Base-by-base conservation (phyloP, 331 rosid genomes). In the Phaseolus coccineus region DNA sequence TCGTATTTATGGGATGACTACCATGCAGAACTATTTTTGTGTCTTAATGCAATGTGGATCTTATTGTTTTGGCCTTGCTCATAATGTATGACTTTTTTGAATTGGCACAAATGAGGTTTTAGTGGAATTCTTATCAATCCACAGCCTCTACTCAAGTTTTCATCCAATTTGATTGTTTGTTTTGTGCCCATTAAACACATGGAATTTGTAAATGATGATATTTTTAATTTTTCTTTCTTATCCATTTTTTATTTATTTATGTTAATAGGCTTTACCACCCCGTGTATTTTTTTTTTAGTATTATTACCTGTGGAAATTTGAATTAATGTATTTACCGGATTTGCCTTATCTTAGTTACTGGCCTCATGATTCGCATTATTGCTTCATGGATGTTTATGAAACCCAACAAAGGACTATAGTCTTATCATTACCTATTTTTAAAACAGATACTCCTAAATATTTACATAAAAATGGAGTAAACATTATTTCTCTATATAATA, bases 1-100 rank as follows among this genome's bases (percentile, higher is more conserved):
- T 35, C 51, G 50, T 51, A 50, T 40, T 40, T 52, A 70, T 25
- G 53, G 44, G 25, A 59, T 76, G 73, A 68, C 52, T 62, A 4
- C 58, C 78, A 77, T 63, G 82, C 62, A 77, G 55, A 77, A 76
- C 33, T 71, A 10, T 6, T 71, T 56, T 79, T 24, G 59, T 61
- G 9, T 47, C 37, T 50, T 63, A 40, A 19, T 70, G 56, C 63
- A 30, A 63, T 5, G 62, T 30, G 81, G 31, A 13, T 72, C 31
- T 25, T 19, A 37, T 55, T 73, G 61, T 66, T 22, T 46, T 65
- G 27, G 74, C 33, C 48, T 70, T 79, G 64, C 71, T 15, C 33
- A 71, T 25, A 61, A 71, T 68, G 8, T 37, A 42, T 40, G 33
- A 58, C 11, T 37, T 37, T 33, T 70, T 53, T 58, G n/a, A 25